phyloP scores from a whole-genome alignment of 331 rosid species.

The Acacia pycnantha region DNA sequence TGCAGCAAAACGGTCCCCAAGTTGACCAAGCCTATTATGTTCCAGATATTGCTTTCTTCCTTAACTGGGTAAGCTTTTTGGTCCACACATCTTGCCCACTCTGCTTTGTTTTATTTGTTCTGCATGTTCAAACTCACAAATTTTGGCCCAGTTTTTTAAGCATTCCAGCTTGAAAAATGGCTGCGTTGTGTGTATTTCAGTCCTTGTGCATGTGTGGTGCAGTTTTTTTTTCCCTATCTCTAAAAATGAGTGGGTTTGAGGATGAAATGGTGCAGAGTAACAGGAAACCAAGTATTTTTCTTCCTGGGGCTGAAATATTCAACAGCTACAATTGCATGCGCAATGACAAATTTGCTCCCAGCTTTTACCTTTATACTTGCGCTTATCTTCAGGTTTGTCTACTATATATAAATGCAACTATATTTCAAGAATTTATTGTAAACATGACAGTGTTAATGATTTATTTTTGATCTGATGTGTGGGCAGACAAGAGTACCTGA shows the following conservation, averaged over 20 bases:
- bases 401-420: not conserved
- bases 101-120: not conserved
- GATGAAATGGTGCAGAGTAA: constrained; percentile 53
- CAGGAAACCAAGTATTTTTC: constrained; percentile 64
- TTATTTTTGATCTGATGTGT: not conserved
- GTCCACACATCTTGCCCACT: not conserved
- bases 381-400: constrained; percentile 55
- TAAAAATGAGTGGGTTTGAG: not conserved
- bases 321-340: constrained; percentile 61
- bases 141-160: not conserved
- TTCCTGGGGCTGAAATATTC: constrained; percentile 68
- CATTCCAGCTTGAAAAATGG: not conserved
- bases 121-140: not conserved
- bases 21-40: constrained; percentile 55
- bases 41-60: constrained; percentile 61
- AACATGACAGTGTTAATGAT: not conserved
- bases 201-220: not conserved
- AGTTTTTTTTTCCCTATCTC: not conserved
- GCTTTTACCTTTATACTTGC: constrained; percentile 82
- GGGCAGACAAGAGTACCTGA: constrained; percentile 63
- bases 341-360: constrained; percentile 72
- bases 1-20: constrained; percentile 61
- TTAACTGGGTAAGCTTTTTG: constrained; percentile 62
- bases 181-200: not conserved
- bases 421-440: not conserved